Evolutionary conservation across 164 flowering plant genomes (phyloP).

Genomic region (Berberis thunbergii): DNA sequence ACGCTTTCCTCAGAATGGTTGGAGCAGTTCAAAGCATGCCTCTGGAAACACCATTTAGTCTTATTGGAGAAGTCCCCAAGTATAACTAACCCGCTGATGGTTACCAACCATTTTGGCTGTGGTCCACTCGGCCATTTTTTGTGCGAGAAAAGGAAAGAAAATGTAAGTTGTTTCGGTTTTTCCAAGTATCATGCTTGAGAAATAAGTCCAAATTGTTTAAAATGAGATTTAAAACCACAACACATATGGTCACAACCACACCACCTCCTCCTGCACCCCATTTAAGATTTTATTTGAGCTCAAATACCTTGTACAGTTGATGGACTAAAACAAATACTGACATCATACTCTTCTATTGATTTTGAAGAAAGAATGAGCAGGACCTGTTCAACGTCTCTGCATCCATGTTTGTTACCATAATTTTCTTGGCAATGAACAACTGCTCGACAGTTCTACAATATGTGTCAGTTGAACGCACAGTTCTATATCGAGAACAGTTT

Average conservation of each 20-base stretch:
- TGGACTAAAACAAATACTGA: too few relatives aligned
- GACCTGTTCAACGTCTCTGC: background rate
- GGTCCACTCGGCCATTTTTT: too few relatives aligned
- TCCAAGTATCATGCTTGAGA: too few relatives aligned
- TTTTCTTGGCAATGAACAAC: background rate
- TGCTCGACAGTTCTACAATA: background rate
- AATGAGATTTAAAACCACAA: too few relatives aligned
- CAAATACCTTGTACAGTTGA: too few relatives aligned
- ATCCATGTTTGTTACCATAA: background rate
- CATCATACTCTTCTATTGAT: background rate
- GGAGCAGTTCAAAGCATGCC: slow-evolving; percentile 6
- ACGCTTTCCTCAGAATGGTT: background rate
- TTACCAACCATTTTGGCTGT: background rate
- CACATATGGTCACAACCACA: too few relatives aligned
- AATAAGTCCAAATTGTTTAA: background rate
- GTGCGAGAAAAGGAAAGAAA: slow-evolving; percentile 1
- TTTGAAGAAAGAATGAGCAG: background rate
- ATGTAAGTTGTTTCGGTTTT: background rate
- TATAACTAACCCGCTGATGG: background rate
- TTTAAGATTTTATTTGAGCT: too few relatives aligned
- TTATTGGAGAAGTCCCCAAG: slow-evolving; percentile 5
- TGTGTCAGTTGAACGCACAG: background rate
- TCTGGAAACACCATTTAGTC: slow-evolving; percentile 2
- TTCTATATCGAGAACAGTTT: background rate
- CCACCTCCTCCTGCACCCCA: too few relatives aligned